A percentile compares a stretch with the other conserved stretches of the same genome.
phyloP scores from a whole-genome alignment of 768 basidiomycete species.

The Amanita inopinata region DNA sequence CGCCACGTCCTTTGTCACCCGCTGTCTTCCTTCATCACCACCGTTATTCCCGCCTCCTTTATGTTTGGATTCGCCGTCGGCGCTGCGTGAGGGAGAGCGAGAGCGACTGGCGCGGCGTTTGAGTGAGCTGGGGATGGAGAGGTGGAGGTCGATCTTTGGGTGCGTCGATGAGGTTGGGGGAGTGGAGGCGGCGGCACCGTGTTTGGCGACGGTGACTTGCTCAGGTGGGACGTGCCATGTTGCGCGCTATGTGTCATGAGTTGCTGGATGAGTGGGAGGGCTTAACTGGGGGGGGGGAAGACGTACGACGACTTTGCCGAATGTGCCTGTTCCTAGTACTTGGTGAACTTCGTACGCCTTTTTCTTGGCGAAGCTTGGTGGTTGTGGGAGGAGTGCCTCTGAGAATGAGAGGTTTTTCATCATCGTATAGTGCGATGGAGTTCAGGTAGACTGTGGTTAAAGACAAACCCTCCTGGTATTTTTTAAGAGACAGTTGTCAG shows the following conservation, averaged over 20 bases:
- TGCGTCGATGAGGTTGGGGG: constrained; percentile 10
- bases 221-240: constrained; percentile 71
- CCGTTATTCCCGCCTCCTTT: background rate
- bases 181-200: constrained; percentile 38
- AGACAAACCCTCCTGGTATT: too few relatives aligned
- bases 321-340: constrained; percentile 73
- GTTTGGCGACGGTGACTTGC: constrained; percentile 43
- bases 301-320: constrained; percentile 80
- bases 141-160: constrained; percentile 6
- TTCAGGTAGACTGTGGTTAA: too few relatives aligned
- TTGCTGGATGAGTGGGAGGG: background rate
- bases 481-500: too few relatives aligned
- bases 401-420: constrained; percentile 35
- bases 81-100: constrained; percentile 13
- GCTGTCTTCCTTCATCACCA: too few relatives aligned
- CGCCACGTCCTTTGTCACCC: constrained; percentile 67
- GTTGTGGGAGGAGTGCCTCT: constrained; percentile 69
- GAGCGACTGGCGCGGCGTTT: constrained; percentile 12
- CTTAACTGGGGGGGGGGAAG: constrained; percentile 1
- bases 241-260: constrained; percentile 38
- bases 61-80: constrained; percentile 12
- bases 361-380: constrained; percentile 82
- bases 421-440: too few relatives aligned
- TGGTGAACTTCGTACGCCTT: constrained; percentile 67
- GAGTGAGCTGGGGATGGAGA: constrained; percentile 13